Percentiles rank a stretch among this genome's conserved stretches.
Conservation (phyloP, 1,284 basidiomycete species). For the Gomphus sp. region DNA sequence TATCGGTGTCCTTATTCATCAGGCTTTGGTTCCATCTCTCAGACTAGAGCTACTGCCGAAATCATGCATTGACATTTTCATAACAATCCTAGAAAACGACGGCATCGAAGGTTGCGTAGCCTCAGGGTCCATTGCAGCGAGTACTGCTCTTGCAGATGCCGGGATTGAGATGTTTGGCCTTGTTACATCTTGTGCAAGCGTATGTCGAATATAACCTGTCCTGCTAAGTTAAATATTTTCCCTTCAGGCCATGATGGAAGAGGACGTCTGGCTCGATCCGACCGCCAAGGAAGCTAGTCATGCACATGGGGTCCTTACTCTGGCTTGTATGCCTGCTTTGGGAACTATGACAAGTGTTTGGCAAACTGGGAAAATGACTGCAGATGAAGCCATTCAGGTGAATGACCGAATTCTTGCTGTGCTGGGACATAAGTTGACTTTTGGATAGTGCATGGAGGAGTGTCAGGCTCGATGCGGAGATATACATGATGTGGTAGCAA, state of each 20-base stretch:
- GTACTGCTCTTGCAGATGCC: conserved; percentile 82
- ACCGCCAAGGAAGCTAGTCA: conserved; percentile 52
- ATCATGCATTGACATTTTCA: conserved; percentile 85
- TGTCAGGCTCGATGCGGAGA: conserved; percentile 63
- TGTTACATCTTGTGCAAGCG: conserved; percentile 70
- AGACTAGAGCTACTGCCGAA: conserved; percentile 90
- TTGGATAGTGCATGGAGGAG: conserved; percentile 49
- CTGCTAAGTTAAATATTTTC: neutral
- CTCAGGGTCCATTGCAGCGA: conserved; percentile 79
- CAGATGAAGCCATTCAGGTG: conserved; percentile 45
- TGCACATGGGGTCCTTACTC: conserved; percentile 54
- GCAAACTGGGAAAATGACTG: conserved; percentile 61
- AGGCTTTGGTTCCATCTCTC: conserved; percentile 80
- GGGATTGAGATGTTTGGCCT: conserved; percentile 84
- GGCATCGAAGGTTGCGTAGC: conserved; percentile 80
- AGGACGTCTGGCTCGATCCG: conserved; percentile 71
- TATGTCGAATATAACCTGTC: conserved; percentile 25
- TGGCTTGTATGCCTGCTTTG: conserved; percentile 87
- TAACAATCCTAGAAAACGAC: conserved; percentile 88
- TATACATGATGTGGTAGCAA: conserved; percentile 65
- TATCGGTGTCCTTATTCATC: conserved; percentile 75
- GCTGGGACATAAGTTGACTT: neutral
- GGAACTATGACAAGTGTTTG: conserved; percentile 76
- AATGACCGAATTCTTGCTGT: conserved; percentile 17
- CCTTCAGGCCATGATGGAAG: conserved; percentile 41